These are phyloP conservation scores for Solanum chacoense DNA, from an alignment of 305 asterid species.

Conservation along the genomic window DNA sequence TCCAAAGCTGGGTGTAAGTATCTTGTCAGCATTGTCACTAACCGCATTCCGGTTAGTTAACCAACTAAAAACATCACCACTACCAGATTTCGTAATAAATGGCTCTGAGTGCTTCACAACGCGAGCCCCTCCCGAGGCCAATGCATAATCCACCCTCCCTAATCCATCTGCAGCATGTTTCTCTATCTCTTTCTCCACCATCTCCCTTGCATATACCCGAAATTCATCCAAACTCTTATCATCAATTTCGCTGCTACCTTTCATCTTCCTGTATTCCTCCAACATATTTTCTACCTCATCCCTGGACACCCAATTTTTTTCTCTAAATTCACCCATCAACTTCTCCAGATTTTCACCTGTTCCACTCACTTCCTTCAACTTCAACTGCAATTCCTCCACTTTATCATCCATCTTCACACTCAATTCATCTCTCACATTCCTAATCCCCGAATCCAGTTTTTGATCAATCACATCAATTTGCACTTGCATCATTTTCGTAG, in stretches of 20 bases:
- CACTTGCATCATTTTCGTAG: constrained; percentile 66
- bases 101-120: constrained; percentile 76
- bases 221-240: constrained; percentile 59
- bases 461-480: constrained; percentile 61
- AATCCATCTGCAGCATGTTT: constrained; percentile 85
- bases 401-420: constrained; percentile 34
- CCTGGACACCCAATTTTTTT: constrained; percentile 43
- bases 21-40: constrained; percentile 40
- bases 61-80: constrained; percentile 10
- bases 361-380: constrained; percentile 42
- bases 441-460: constrained; percentile 37
- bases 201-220: constrained; percentile 49
- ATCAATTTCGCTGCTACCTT: constrained; percentile 13
- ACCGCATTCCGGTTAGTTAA: constrained; percentile 9
- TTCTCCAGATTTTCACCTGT: constrained; percentile 48
- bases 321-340: constrained; percentile 35
- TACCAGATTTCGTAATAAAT: constrained; percentile 11
- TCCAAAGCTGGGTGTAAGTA: constrained; percentile 86
- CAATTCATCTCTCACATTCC: constrained; percentile 42
- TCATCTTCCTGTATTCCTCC: constrained; percentile 45
- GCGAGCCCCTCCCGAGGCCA: constrained; percentile 63
- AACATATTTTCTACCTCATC: constrained; percentile 52
- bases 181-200: constrained; percentile 65
- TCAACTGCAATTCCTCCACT: constrained; percentile 32
- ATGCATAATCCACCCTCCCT: constrained; percentile 79